phyloP scores from a whole-genome alignment of 495 filamentous ascomycete species.

The Daldinia caldariorum region DNA sequence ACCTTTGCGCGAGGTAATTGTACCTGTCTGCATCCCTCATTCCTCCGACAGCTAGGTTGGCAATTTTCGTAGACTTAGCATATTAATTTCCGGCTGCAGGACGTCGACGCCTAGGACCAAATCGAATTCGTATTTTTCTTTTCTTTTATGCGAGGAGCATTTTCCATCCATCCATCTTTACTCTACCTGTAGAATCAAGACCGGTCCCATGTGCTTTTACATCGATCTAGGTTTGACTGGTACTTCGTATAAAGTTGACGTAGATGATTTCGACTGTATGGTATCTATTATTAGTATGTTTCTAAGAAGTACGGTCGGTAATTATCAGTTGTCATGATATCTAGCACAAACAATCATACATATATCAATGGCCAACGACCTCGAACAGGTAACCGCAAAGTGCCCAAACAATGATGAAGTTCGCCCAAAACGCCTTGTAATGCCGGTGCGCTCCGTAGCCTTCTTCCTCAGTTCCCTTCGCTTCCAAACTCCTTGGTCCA shows the following conservation, averaged over 20 bases:
- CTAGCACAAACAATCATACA: slow-evolving; percentile 23
- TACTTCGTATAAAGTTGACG: not conserved
- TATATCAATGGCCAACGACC: slow-evolving; percentile 22
- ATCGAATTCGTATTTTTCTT: not conserved
- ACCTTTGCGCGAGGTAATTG: not conserved
- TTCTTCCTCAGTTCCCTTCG: slow-evolving; percentile 69
- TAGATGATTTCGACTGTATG: not conserved
- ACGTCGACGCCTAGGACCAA: not conserved
- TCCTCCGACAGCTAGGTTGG: not conserved
- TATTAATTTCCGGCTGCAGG: not conserved
- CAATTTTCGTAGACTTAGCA: not conserved
- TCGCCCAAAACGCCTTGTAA: slow-evolving; percentile 48
- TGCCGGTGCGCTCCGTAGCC: slow-evolving; percentile 37
- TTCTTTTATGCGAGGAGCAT: not conserved
- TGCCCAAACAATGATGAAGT: slow-evolving; percentile 20
- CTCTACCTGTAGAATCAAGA: not conserved
- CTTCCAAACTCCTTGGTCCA: slow-evolving; percentile 98
- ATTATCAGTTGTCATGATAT: slow-evolving; percentile 13
- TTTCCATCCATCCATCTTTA: not conserved
- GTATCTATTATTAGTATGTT: not conserved
- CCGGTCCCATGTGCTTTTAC: not conserved
- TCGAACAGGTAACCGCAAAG: slow-evolving; percentile 21
- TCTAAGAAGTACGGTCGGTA: not conserved
- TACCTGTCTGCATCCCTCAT: not conserved
- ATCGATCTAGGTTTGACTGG: not conserved